Conservation (phyloP, 345 rosid species). For the Sonneratia caseolaris region DNA sequence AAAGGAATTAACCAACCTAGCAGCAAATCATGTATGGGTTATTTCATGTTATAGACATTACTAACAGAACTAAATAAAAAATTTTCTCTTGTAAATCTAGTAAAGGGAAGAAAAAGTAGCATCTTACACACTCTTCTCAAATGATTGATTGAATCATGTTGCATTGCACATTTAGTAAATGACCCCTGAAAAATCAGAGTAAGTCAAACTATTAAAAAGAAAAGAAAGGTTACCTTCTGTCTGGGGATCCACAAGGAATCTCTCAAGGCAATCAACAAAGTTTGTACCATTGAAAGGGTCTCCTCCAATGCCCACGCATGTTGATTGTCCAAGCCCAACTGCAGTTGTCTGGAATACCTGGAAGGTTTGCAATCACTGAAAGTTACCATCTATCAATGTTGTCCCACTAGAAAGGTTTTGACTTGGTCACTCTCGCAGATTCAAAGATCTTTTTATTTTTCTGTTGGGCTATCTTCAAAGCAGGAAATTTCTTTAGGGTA, state of each 20-base stretch:
- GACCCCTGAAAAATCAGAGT: neutral
- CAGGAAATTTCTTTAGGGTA: neutral
- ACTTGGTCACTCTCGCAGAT: neutral
- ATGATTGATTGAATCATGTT: neutral
- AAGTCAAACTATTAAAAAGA: neutral
- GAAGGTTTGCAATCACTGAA: neutral
- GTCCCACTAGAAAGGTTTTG: neutral
- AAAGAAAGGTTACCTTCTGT: constrained; percentile 64
- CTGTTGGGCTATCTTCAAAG: neutral
- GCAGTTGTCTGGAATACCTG: constrained; percentile 97
- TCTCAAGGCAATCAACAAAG: constrained; percentile 84
- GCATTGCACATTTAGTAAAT: neutral
- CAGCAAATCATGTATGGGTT: neutral
- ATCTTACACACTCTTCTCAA: neutral
- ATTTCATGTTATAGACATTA: neutral
- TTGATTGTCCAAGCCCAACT: constrained; percentile 92
- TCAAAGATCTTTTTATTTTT: neutral
- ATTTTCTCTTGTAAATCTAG: neutral
- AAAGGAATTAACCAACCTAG: neutral
- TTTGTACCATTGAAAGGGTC: constrained; percentile 98
- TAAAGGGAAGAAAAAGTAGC: neutral
- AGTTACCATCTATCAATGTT: neutral
- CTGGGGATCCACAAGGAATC: constrained; percentile 79
- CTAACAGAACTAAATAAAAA: neutral
- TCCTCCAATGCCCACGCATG: constrained; percentile 91